phyloP scores from a whole-genome alignment of 768 basidiomycete genomes.

The Serendipita sp. region DNA sequence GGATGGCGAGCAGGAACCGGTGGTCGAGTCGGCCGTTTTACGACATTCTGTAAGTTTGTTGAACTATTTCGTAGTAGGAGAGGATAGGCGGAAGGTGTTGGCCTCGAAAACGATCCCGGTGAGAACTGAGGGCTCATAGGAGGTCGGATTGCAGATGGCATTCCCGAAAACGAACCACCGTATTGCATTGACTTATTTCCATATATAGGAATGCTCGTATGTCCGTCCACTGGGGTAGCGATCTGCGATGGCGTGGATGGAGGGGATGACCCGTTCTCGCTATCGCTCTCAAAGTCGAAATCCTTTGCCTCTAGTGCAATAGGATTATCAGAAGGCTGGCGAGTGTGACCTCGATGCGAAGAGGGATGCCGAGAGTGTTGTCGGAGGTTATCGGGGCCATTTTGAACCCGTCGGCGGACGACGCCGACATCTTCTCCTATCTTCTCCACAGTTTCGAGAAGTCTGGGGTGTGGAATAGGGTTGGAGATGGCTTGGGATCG shows the following conservation, averaged over 20 bases:
- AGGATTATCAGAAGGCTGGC: neutral
- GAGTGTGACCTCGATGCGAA: neutral
- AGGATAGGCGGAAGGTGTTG: neutral
- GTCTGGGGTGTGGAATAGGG: neutral
- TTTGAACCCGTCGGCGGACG: neutral
- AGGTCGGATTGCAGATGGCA: neutral
- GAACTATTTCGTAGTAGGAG: neutral
- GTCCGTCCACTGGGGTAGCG: neutral
- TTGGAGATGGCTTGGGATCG: neutral
- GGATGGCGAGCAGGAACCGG: neutral
- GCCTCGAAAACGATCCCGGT: neutral
- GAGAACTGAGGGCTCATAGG: neutral
- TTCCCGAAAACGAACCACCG: neutral
- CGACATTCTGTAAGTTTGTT: neutral
- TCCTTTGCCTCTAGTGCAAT: neutral
- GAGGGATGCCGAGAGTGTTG: neutral
- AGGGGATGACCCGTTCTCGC: neutral
- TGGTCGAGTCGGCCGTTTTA: neutral
- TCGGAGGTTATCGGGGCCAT: neutral
- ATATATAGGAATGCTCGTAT: neutral
- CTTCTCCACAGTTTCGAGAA: neutral
- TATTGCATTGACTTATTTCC: neutral
- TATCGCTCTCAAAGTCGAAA: neutral
- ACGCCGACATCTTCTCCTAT: neutral
- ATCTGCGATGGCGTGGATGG: neutral